Evolutionary conservation across 495 filamentous ascomycete genomes (phyloP).

Genomic region (Xanthoparmelia taractica): DNA sequence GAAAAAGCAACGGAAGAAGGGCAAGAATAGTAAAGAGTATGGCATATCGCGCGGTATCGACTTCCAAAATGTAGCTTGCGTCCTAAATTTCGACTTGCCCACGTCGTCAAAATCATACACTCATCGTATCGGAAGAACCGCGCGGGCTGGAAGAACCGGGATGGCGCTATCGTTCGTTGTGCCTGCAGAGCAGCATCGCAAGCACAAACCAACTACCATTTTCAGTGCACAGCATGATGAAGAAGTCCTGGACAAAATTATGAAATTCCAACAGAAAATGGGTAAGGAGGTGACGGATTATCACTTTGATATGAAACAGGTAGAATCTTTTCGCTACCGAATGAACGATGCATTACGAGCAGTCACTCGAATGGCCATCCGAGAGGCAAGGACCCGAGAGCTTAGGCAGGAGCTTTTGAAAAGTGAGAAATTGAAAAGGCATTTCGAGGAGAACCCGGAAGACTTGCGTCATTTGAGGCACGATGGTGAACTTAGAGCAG

Average conservation of each 20-base stretch:
- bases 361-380: conserved; percentile 73
- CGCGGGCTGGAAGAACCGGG: conserved; percentile 77
- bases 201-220: conserved; percentile 79
- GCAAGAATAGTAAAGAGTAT: conserved; percentile 70
- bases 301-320: conserved; percentile 86
- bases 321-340: conserved; percentile 89
- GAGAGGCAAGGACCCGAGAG: conserved; percentile 83
- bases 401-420: conserved; percentile 82
- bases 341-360: conserved; percentile 82
- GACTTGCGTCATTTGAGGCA: conserved; percentile 83
- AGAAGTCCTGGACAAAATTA: conserved; percentile 64
- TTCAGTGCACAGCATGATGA: conserved; percentile 73
- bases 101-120: conserved; percentile 83
- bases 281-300: conserved; percentile 78
- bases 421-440: conserved; percentile 84
- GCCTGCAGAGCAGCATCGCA: conserved; percentile 68
- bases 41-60: conserved; percentile 91
- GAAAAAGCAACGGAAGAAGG: conserved; percentile 56
- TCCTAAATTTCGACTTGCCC: conserved; percentile 96
- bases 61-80: conserved; percentile 88
- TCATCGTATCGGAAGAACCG: conserved; percentile 91
- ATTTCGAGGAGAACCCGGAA: conserved; percentile 94
- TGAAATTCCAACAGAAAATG: conserved; percentile 59
- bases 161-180: conserved; percentile 94
- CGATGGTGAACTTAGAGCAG: conserved; percentile 75